Conservation (phyloP, 768 basidiomycete genomes). For the Lentinula lateritia region DNA sequence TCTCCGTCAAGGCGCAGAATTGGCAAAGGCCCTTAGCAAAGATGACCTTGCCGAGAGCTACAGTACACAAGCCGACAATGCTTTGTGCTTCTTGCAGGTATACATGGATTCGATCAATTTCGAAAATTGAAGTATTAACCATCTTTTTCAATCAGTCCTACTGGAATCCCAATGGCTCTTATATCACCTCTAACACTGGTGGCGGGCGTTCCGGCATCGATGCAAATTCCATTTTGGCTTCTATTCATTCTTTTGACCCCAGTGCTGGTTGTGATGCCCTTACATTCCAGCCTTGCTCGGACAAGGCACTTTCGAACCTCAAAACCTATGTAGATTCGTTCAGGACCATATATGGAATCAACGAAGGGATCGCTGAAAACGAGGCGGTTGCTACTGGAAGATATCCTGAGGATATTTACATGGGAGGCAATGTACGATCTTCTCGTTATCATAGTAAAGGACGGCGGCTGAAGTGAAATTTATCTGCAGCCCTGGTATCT, state of each 20-base stretch:
- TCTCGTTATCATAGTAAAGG: neutral
- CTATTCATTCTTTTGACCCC: slow-evolving; percentile 72
- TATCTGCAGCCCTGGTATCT: slow-evolving; percentile 69
- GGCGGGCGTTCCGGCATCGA: slow-evolving; percentile 74
- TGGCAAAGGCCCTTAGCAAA: slow-evolving; percentile 36
- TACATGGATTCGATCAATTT: neutral
- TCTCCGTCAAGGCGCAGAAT: slow-evolving; percentile 40
- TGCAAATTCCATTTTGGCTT: slow-evolving; percentile 65
- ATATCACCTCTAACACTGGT: slow-evolving; percentile 70
- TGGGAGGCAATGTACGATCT: slow-evolving; percentile 52
- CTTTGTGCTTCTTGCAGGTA: slow-evolving; percentile 49
- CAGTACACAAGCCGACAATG: slow-evolving; percentile 35
- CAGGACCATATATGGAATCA: slow-evolving; percentile 61
- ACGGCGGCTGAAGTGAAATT: neutral
- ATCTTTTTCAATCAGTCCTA: neutral
- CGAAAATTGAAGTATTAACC: neutral
- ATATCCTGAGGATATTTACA: slow-evolving; percentile 72
- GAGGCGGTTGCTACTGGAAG: slow-evolving; percentile 67
- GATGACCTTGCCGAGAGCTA: slow-evolving; percentile 19
- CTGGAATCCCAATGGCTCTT: slow-evolving; percentile 28
- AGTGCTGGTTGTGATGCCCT: slow-evolving; percentile 64
- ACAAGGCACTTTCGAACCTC: slow-evolving; percentile 67
- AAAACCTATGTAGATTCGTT: slow-evolving; percentile 72
- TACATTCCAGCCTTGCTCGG: slow-evolving; percentile 82
- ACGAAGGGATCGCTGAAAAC: slow-evolving; percentile 47